Conservation (phyloP, 805 yeast species). For the Komagataella kurtzmanii region DNA sequence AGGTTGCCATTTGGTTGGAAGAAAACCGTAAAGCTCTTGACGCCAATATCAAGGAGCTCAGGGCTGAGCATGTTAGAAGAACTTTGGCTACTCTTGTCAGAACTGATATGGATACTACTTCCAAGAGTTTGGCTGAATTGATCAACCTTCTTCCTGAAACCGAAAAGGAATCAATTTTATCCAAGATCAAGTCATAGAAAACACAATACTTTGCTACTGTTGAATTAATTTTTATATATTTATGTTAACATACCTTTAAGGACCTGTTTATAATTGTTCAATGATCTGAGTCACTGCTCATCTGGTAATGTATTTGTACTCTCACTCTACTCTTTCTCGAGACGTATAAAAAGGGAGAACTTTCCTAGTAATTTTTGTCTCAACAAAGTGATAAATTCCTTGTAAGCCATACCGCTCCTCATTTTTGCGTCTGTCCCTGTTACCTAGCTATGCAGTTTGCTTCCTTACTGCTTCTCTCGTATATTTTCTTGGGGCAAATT, state of each 20-base stretch:
- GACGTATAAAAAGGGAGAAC: not conserved
- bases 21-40: slow-evolving; percentile 56
- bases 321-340: not conserved
- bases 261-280: not conserved
- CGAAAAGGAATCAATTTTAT: slow-evolving; percentile 25
- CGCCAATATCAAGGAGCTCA: slow-evolving; percentile 45
- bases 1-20: slow-evolving; percentile 78
- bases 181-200: not conserved
- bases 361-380: not conserved
- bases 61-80: slow-evolving; percentile 53
- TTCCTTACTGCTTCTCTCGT: not conserved
- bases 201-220: slow-evolving; percentile 9
- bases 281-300: not conserved
- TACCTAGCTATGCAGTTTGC: slow-evolving; percentile 1
- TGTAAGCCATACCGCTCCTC: not conserved
- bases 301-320: not conserved
- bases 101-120: slow-evolving; percentile 35
- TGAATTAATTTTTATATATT: slow-evolving; percentile 9
- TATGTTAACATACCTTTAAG: not conserved
- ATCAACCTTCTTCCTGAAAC: slow-evolving; percentile 36
- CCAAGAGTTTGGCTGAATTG: slow-evolving; percentile 42
- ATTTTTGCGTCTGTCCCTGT: not conserved
- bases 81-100: slow-evolving; percentile 47
- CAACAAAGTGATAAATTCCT: not conserved
- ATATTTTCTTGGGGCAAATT: not conserved